These are phyloP conservation scores for Cruciata laevipes DNA, from an alignment of 257 asterid genomes.

Conservation along the genomic window DNA sequence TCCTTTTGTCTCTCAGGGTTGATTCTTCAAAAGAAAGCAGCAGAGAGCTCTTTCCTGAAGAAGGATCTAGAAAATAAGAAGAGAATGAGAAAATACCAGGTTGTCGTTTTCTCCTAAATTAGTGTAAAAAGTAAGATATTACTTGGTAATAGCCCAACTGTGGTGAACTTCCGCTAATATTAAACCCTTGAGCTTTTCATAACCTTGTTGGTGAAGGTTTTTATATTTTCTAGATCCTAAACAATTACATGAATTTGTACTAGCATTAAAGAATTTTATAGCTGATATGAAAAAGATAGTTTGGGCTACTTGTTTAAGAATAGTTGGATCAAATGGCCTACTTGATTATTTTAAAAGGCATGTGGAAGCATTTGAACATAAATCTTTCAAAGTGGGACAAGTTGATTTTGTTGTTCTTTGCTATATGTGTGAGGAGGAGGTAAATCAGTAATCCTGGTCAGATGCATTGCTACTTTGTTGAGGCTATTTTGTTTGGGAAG, in stretches of 20 bases:
- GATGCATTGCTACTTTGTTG: not conserved
- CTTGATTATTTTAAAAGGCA: not conserved
- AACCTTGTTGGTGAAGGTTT: not conserved
- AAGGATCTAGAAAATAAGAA: conserved; percentile 56
- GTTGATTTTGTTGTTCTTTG: not conserved
- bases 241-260: not conserved
- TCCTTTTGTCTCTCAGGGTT: conserved; percentile 33
- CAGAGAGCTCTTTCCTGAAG: conserved; percentile 56
- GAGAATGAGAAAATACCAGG: conserved; percentile 70
- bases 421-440: not conserved
- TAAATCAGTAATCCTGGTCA: not conserved
- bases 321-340: not conserved
- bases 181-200: not conserved
- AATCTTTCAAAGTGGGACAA: not conserved
- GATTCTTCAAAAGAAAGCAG: conserved; percentile 29
- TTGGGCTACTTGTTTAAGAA: not conserved
- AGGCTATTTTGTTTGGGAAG: not conserved
- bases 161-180: not conserved
- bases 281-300: not conserved
- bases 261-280: not conserved
- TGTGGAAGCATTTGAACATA: not conserved
- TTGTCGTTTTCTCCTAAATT: conserved; percentile 16
- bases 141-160: not conserved
- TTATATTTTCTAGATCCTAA: not conserved
- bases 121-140: not conserved